Percentiles rank a stretch among this genome's conserved stretches.
These are phyloP conservation scores for Synchytrium microbalum DNA, from an alignment of 371 early-diverging fungal genomes.

Conservation along the genomic window DNA sequence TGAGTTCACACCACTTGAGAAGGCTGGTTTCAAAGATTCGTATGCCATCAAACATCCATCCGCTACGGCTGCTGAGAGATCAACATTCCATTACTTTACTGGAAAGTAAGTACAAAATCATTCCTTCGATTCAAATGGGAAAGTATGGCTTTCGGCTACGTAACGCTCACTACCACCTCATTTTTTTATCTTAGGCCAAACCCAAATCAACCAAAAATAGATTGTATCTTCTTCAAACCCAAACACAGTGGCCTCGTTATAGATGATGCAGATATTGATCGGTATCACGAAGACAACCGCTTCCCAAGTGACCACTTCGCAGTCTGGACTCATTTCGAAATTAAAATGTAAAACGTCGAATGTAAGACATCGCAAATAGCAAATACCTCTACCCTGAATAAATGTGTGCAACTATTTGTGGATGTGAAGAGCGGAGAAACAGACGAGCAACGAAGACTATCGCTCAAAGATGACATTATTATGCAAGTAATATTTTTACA, in stretches of 20 bases:
- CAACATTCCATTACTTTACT: slow-evolving; percentile 1
- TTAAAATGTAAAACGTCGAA: too few species aligned
- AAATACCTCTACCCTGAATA: too few species aligned
- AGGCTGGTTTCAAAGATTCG: not conserved
- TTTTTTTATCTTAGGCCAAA: not conserved
- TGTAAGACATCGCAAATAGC: too few species aligned
- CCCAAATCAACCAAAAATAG: not conserved
- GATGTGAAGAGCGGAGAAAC: too few species aligned
- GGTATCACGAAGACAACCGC: not conserved
- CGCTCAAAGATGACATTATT: too few species aligned
- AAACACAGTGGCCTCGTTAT: not conserved
- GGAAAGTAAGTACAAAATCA: not conserved
- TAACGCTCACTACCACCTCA: not conserved
- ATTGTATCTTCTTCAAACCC: not conserved
- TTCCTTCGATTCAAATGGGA: not conserved
- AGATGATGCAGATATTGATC: not conserved
- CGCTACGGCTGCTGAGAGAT: not conserved
- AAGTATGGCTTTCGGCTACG: not conserved
- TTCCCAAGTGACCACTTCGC: slow-evolving; percentile 3
- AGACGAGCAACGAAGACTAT: too few species aligned
- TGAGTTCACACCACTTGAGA: not conserved
- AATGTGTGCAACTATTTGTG: too few species aligned
- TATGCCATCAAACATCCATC: not conserved
- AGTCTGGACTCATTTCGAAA: not conserved
- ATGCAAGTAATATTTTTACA: too few species aligned